Conservation (phyloP, 2,329 filamentous ascomycete species). For the Colletotrichum lini region DNA sequence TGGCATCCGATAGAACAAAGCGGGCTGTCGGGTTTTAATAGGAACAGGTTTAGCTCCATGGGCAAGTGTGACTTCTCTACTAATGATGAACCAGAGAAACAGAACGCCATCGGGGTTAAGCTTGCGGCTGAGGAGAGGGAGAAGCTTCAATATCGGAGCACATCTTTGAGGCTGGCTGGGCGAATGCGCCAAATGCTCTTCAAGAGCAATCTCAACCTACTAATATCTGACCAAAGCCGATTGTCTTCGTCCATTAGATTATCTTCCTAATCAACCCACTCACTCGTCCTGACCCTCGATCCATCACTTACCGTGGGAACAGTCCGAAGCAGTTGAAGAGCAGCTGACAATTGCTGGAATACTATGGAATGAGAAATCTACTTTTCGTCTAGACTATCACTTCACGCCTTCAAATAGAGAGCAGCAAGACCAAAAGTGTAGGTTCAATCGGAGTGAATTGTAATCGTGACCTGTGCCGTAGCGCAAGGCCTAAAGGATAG, state of each 20-base stretch:
- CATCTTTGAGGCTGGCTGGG: no score
- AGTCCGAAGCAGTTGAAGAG: no score
- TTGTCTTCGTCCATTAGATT: no score
- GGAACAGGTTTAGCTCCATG: constrained; percentile 16
- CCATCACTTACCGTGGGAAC: no score
- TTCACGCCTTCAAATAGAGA: not conserved
- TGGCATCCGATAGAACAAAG: constrained; percentile 7
- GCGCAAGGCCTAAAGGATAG: constrained; percentile 26
- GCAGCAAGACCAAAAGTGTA: no score
- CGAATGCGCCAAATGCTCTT: not conserved
- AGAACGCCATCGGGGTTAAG: not conserved
- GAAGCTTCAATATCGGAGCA: not conserved
- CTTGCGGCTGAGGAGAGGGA: constrained; percentile 9
- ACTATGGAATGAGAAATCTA: not conserved
- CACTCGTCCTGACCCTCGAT: no score
- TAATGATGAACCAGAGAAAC: not conserved
- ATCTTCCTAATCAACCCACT: no score
- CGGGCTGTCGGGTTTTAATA: constrained; percentile 17
- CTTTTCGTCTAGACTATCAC: not conserved
- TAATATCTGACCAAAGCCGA: no score
- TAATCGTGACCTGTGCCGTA: constrained; percentile 24
- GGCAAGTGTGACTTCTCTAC: not conserved
- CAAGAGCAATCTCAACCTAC: not conserved
- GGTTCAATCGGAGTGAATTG: constrained; percentile 14
- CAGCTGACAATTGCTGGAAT: no score